Base-by-base conservation (phyloP, 176 grass and related monocot genomes). In the Triticum timopheevii region DNA sequence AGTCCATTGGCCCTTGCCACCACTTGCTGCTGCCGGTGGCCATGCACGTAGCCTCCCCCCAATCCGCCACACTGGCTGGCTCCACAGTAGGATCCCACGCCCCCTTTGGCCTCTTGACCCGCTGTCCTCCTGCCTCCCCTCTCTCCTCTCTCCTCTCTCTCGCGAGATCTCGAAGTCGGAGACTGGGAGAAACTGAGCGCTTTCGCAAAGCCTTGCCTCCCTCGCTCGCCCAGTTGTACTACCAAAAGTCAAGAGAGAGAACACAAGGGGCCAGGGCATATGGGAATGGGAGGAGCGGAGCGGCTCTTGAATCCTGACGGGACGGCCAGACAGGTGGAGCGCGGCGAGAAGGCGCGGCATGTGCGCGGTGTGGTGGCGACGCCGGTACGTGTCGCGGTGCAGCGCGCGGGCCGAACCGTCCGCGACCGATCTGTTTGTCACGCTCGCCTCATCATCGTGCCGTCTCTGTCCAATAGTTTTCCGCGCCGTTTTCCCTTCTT, bases 11-110 rank as follows among this genome's bases (percentile, higher is more conserved):
- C 65, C 73, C 80, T 35, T 88, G 90, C 88, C 90, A 88, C 90
- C 90, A 91, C 86, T 91, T 91, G 90, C 66, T 87, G 89, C 39
- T 91, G 86, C 58, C 79, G 86, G 80, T 84, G 80, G 89, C 89
- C 89, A 91, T 91, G 86, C 90, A 91, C 90, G 86, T 81, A 76
- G 34, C 13, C 82, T 56, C 54, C 6, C 44, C 19, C 50, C 56
- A 86, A 73, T 35, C 75, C 30, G 75, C 80, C 80, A 83, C 67
- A 59, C 75, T 40, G 65, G 3, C 66, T 45, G 24, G 2, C 56
- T 73, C 84, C 65, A 84, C 84, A 90, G 80, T 68, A 63, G 22
- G 66, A 5, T 47, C 24, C 61, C 77, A 68, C 54, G 63, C 27
- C 63, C 1, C n/a, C 11, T 40, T 69, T 47, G 44, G 22, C 7